Evolutionary conservation across 192 early-diverging fungal genomes (phyloP).

Genomic region (Coemansia sp.): DNA sequence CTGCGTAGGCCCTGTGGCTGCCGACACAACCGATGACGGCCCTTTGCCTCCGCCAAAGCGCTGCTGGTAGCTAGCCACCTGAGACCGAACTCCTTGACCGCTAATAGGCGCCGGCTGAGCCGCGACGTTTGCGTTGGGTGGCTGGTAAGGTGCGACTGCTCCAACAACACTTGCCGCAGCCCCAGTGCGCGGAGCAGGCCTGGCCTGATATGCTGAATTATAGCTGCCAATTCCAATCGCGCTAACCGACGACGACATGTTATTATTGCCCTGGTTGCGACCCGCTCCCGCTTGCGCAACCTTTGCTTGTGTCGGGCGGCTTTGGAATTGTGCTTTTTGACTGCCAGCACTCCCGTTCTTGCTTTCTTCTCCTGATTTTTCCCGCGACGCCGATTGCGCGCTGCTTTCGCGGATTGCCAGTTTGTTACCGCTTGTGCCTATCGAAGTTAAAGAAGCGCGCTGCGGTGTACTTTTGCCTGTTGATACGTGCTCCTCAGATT

Average conservation of each 20-base stretch:
- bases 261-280: constrained; percentile 14
- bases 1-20: constrained; percentile 29
- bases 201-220: constrained; percentile 23
- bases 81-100: constrained; percentile 33
- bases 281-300: constrained; percentile 14
- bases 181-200: constrained; percentile 28
- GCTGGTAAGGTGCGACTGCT: constrained; percentile 20
- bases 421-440: constrained; percentile 29
- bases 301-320: constrained; percentile 24
- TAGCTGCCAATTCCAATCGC: constrained; percentile 52
- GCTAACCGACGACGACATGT: constrained; percentile 43
- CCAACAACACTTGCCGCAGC: constrained; percentile 47
- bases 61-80: constrained; percentile 49
- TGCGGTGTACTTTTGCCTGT: constrained; percentile 25
- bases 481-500: constrained; percentile 20
- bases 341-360: constrained; percentile 20
- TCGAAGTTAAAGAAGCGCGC: constrained; percentile 35
- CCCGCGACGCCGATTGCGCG: constrained; percentile 17
- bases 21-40: constrained; percentile 47
- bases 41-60: constrained; percentile 38
- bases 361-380: constrained; percentile 30
- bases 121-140: constrained; percentile 12
- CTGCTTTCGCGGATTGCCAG: constrained; percentile 29
- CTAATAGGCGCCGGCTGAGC: constrained; percentile 1
- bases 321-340: constrained; percentile 3